Evolutionary conservation across 2,329 filamentous ascomycete species (phyloP), one percentile per base, ranked within the genome.

Genomic region (Epichloe glyceriae): DNA sequence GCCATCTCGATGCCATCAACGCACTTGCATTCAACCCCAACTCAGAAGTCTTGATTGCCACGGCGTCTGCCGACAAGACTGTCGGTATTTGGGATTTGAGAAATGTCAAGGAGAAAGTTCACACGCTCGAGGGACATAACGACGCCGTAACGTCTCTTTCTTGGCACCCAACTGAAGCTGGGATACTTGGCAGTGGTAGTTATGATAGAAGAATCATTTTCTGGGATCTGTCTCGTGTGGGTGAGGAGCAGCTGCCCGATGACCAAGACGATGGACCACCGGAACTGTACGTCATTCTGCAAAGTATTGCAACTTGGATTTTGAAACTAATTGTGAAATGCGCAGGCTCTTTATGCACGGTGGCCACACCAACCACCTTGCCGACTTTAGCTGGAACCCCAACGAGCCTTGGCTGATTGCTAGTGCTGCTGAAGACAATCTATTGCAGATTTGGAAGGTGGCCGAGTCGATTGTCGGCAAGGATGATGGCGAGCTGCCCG

Each of bases 321-420:
- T 12, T 14, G 17, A 34, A 37, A 26, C 50, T 52, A 48, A 52
- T 26, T 5, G 10, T 20, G 39, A 47, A 26, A 45, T 22, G 12
- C 15, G 37, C 35, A 49, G 40, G 5, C 53, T 98, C 1, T 98
- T 98, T 70, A 97, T 98, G 90, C 93, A 98, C 62, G 93, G 93
- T 54, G 93, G 93, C 34, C 94, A 98, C 72, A 98, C 93, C 11
- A 96, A 96, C 70, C 86, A 94, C 58, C 81, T 98, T 54, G 89
- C 88, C 37, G 94, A 98, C 68, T 98, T 98, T 63, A 91, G 86
- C 70, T 98, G 91, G 91, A 98, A 98, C 68, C 81, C 82, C 58
- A 95, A 95, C 64, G 89, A 96, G 61, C 90, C 91, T 4, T 98
- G 94, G 94, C 80, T 96, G 50, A 86, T 98, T 58, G 90, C 89